phyloP scores from a whole-genome alignment of 176 grass and related monocot genomes.

The Oryza rufipogon region DNA sequence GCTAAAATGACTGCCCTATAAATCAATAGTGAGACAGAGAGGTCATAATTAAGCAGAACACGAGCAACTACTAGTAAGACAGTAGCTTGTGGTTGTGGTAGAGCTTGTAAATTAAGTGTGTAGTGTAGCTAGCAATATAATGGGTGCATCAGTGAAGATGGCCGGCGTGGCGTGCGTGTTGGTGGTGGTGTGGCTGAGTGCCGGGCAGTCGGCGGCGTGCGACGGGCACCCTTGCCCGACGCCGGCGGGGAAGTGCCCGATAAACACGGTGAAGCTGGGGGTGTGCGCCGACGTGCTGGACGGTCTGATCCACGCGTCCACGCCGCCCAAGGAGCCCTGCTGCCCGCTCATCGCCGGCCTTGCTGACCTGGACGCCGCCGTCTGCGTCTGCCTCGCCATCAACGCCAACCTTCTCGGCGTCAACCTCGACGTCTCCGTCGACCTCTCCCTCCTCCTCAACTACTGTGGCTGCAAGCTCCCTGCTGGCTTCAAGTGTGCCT shows the following conservation, averaged over 20 bases:
- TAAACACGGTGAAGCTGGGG: conserved; percentile 64
- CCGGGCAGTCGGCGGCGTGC: no score
- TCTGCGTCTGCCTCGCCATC: conserved; percentile 72
- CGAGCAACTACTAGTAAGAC: no score
- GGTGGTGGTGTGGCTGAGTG: not conserved
- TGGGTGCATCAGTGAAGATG: no score
- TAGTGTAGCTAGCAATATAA: no score
- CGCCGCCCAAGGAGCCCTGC: conserved; percentile 60
- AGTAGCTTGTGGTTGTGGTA: no score
- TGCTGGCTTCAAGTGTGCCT: conserved; percentile 55
- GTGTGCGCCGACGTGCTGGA: conserved; percentile 68
- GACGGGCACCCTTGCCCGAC: not conserved
- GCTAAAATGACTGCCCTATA: no score
- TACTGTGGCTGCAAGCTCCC: conserved; percentile 65
- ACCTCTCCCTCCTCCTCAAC: conserved; percentile 71
- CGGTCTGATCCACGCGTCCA: conserved; percentile 54
- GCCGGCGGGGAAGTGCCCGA: conserved; percentile 55
- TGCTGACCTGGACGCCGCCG: conserved; percentile 58
- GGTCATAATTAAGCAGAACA: no score
- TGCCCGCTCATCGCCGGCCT: conserved; percentile 62
- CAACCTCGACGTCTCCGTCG: conserved; percentile 51
- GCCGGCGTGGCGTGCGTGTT: no score
- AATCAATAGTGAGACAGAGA: no score
- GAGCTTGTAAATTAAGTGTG: no score
- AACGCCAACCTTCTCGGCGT: conserved; percentile 75